Percentiles rank a stretch among this genome's conserved stretches.
Conservation (phyloP, 176 grass and related monocot species). For the Puccinellia tenuiflora region DNA sequence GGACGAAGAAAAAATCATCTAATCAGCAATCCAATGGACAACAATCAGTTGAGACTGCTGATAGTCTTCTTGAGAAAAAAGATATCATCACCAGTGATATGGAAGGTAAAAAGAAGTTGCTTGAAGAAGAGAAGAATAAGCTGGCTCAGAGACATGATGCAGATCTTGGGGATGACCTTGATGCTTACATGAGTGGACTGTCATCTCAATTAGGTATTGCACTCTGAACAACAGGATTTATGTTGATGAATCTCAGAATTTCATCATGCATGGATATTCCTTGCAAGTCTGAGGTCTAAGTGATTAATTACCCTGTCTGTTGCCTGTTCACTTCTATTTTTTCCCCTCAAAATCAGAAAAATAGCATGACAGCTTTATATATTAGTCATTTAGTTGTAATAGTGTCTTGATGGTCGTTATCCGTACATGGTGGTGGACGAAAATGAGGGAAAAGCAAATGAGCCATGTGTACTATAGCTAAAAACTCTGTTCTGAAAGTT, state of each 20-base stretch:
- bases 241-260: neutral
- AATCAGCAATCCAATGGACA: slow-evolving; percentile 49
- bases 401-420: neutral
- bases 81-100: slow-evolving; percentile 62
- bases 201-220: slow-evolving; percentile 90
- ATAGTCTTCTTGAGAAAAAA: slow-evolving; percentile 93
- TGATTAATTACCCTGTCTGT: neutral
- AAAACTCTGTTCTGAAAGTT: neutral
- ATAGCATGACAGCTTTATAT: neutral
- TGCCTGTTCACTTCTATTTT: neutral
- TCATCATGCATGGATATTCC: slow-evolving; percentile 1
- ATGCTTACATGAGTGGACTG: slow-evolving; percentile 90
- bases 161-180: slow-evolving; percentile 79
- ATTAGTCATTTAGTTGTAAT: neutral
- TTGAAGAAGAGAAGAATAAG: slow-evolving; percentile 74
- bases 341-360: neutral
- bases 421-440: neutral
- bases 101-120: slow-evolving; percentile 67
- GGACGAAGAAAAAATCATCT: slow-evolving; percentile 73
- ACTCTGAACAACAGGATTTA: neutral
- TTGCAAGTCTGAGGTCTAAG: slow-evolving; percentile 3
- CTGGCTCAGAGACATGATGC: slow-evolving; percentile 26
- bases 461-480: neutral
- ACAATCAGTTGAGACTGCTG: slow-evolving; percentile 85
- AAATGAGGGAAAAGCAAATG: neutral